Evolutionary conservation across 768 basidiomycete genomes (phyloP).

Genomic region (Russula sp.): DNA sequence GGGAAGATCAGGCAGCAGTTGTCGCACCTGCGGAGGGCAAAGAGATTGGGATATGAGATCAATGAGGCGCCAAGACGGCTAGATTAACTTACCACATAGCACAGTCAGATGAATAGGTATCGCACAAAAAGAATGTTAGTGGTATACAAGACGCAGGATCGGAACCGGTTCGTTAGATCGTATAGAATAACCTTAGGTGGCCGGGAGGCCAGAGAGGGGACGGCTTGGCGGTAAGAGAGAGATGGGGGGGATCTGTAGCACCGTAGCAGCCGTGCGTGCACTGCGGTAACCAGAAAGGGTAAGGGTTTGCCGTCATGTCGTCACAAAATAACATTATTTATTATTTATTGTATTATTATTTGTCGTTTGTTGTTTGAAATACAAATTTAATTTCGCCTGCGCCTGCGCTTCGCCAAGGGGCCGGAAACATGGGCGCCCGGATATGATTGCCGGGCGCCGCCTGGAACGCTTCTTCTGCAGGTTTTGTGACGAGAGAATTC

Average conservation of each 20-base stretch:
- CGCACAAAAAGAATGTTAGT: constrained; percentile 12
- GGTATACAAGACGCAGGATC: background rate
- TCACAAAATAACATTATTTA: constrained; percentile 13
- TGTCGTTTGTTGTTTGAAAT: background rate
- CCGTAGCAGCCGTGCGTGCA: background rate
- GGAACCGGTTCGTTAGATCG: constrained; percentile 15
- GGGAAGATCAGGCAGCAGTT: constrained; percentile 73
- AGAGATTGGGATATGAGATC: constrained; percentile 5
- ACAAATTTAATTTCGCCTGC: background rate
- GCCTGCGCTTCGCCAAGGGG: background rate
- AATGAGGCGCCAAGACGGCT: background rate
- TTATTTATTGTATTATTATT: background rate
- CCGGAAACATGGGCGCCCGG: constrained; percentile 16
- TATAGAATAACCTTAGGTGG: constrained; percentile 9
- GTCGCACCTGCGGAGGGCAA: constrained; percentile 56
- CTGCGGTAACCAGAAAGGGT: constrained; percentile 11
- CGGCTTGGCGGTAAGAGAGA: background rate
- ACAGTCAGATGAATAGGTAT: constrained; percentile 18
- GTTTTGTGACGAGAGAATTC: background rate
- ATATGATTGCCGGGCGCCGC: constrained; percentile 21
- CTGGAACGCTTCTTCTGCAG: constrained; percentile 15
- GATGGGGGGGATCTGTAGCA: background rate
- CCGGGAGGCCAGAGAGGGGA: constrained; percentile 4
- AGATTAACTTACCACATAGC: constrained; percentile 27
- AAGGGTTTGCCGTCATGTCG: constrained; percentile 18